A percentile compares a stretch with the other conserved stretches of the same genome.
Evolutionary conservation across 2,329 filamentous ascomycete genomes (phyloP).

Genomic region (Pseudocercospora musae): DNA sequence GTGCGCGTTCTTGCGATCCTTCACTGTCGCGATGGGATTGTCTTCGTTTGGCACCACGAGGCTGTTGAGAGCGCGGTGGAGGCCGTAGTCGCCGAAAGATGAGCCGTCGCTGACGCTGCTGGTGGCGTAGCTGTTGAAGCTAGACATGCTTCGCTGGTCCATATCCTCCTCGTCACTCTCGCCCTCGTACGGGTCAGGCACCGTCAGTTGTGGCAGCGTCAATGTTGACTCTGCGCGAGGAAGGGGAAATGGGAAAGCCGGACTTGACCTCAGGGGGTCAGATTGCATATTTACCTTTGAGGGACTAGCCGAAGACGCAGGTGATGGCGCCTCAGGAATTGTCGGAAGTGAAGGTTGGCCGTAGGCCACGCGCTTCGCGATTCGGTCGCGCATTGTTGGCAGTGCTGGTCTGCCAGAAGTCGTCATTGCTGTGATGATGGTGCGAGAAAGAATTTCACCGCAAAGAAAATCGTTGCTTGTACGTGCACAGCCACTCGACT

Average conservation of each 20-base stretch:
- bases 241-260: not conserved
- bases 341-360: not conserved
- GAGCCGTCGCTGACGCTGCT: slow-evolving; percentile 10
- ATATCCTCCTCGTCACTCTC: not conserved
- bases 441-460: not conserved
- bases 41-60: slow-evolving; percentile 6
- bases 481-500: not conserved
- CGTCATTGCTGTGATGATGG: not conserved
- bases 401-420: not conserved
- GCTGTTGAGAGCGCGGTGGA: slow-evolving; percentile 10
- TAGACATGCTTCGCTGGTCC: not conserved
- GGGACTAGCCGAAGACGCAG: not conserved
- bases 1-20: slow-evolving; percentile 13
- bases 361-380: not conserved
- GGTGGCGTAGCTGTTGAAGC: slow-evolving; percentile 6
- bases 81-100: slow-evolving; percentile 8
- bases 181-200: not conserved
- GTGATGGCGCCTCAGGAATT: not conserved
- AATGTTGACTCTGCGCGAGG: not conserved
- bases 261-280: not conserved
- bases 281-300: not conserved
- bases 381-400: not conserved
- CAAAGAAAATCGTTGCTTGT: not conserved
- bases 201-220: not conserved
- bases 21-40: slow-evolving; percentile 12